Evolutionary conservation across 1,284 basidiomycete genomes (phyloP), one percentile per base, ranked within the genome.

Genomic region (Rhodotorula mucilaginosa): DNA sequence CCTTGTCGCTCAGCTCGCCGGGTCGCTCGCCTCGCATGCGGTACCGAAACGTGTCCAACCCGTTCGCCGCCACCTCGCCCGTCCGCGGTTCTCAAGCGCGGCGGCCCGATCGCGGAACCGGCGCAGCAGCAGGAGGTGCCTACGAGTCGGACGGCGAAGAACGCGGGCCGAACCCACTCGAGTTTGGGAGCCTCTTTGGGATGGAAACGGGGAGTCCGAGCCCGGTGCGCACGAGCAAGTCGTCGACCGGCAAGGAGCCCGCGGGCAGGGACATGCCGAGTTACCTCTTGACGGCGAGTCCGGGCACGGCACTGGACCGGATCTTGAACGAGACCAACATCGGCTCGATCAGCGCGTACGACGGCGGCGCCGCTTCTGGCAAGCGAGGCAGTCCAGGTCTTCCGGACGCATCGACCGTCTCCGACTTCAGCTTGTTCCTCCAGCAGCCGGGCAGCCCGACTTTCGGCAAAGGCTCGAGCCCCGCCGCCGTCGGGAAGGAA

Each of bases 261-360:
- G 34, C 48, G 31, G 59, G 23, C 26, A 61, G 58, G 48, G 64
- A 39, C 21, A 58, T 76, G 57, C 73, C 75, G 16, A 65, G 63
- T 51, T 76, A 75, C 64, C 69, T 76, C n/a, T 68, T 76, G 46
- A 75, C 75, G n/a, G 75, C 73, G 8, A 76, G 75, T 49, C 75
- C 75, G 1, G 75, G 75, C 13, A 76, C 75, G 13, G 75, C 75
- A 1, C 73, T 76, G 54, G 64, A 73, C 61, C 67, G 75, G 31
- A 72, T 76, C 23, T 68, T 76, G 52, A 75, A 67, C 68, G 75
- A 76, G 13, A 76, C 75, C 34, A 74, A 67, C 59, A 65, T 74
- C 54, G 73, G 67, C 51, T 39, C 49, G 31, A 34, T 58, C 47
- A 52, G 69, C 44, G 67, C 63, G 23, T 39, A 69, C 34, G 64